Percentiles rank a stretch among this genome's conserved stretches.
These are phyloP conservation scores for Cryptococcus depauperatus DNA, from an alignment of 1,284 basidiomycete genomes.

Conservation along the genomic window DNA sequence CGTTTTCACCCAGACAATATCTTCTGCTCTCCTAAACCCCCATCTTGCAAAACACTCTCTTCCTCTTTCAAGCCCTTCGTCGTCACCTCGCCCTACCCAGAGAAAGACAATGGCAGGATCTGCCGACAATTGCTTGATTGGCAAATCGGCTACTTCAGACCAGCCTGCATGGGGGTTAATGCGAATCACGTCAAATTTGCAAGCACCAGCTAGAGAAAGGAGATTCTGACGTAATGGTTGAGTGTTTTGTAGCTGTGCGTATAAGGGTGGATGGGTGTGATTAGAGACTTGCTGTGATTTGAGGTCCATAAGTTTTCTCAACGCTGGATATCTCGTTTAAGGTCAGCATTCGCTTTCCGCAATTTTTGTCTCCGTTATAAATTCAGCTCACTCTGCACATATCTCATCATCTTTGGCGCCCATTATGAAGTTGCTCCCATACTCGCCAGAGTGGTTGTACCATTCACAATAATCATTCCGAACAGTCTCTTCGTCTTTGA, in stretches of 20 bases:
- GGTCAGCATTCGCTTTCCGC: background rate
- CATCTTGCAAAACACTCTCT: conserved; percentile 83
- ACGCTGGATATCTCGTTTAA: conserved; percentile 70
- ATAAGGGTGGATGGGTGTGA: conserved; percentile 38
- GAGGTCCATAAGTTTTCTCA: conserved; percentile 67
- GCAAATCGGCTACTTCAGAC: conserved; percentile 71
- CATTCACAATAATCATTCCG: conserved; percentile 60
- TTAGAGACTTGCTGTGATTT: conserved; percentile 52
- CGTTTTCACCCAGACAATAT: conserved; percentile 94
- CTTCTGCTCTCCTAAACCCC: conserved; percentile 93
- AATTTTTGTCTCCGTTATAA: background rate
- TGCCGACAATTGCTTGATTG: conserved; percentile 73
- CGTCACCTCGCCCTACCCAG: conserved; percentile 89
- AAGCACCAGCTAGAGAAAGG: conserved; percentile 10
- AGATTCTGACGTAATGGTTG: conserved; percentile 1
- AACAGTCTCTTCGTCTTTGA: conserved; percentile 18
- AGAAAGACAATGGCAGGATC: conserved; percentile 91
- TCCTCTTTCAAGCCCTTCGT: conserved; percentile 84
- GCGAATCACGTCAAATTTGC: conserved; percentile 82
- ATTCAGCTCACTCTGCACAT: conserved; percentile 74
- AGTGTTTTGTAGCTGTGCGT: conserved; percentile 19
- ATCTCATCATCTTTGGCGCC: conserved; percentile 75
- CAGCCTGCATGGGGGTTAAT: conserved; percentile 86
- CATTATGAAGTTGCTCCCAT: conserved; percentile 83
- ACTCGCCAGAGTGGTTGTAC: conserved; percentile 81